phyloP scores from a whole-genome alignment of 2,329 filamentous ascomycete species.

The Capronia americana region DNA sequence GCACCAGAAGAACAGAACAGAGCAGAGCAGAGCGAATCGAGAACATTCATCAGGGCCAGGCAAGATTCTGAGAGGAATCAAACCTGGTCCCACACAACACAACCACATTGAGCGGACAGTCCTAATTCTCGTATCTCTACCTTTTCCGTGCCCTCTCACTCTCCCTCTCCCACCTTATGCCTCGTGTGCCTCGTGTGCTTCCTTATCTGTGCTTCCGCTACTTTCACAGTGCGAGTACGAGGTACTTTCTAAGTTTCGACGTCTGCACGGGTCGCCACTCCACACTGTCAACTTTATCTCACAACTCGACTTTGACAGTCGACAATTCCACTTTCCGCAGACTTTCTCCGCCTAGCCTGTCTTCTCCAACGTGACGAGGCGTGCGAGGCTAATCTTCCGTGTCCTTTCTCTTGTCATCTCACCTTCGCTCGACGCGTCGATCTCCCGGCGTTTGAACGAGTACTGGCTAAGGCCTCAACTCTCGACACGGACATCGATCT shows the following conservation, averaged over 20 bases:
- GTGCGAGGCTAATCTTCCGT: not conserved
- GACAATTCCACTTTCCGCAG: too few relatives aligned
- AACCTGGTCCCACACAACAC: not conserved
- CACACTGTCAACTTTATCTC: not conserved
- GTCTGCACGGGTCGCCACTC: not conserved
- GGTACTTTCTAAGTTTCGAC: too few relatives aligned
- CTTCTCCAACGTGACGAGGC: too few relatives aligned
- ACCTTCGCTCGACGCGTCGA: too few relatives aligned
- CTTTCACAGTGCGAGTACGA: too few relatives aligned
- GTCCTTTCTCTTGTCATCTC: too few relatives aligned
- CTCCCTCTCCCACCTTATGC: too few relatives aligned
- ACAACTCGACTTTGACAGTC: too few relatives aligned
- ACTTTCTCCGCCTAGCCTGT: not conserved
- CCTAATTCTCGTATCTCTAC: not conserved
- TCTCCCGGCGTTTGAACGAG: too few relatives aligned
- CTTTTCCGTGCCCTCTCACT: not conserved
- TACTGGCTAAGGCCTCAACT: too few relatives aligned
- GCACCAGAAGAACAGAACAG: constrained; percentile 4
- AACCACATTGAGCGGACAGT: not conserved
- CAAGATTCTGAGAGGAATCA: not conserved
- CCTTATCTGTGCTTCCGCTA: not conserved
- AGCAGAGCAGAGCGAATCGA: not conserved
- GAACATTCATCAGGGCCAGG: not conserved
- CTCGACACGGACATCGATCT: too few relatives aligned
- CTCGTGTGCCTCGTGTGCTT: too few relatives aligned